Conservation (phyloP, 202 grass and related monocot genomes). For the Setaria italica region DNA sequence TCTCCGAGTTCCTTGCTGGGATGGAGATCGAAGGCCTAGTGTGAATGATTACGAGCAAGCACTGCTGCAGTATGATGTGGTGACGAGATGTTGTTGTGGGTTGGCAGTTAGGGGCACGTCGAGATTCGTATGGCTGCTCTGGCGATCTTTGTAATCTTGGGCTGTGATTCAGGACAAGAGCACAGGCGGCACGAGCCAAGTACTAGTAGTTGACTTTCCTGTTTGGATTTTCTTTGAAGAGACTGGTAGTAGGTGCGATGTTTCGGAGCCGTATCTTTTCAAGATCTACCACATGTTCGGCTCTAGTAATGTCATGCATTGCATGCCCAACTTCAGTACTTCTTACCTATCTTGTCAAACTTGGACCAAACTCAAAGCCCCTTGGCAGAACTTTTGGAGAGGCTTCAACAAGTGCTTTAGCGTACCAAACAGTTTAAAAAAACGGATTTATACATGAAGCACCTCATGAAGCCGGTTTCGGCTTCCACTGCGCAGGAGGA, state of each 20-base stretch:
- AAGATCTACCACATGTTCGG: constrained; percentile 21
- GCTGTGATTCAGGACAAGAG: constrained; percentile 13
- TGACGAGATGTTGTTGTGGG: constrained; percentile 40
- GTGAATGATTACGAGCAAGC: neutral
- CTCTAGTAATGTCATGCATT: neutral
- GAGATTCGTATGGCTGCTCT: constrained; percentile 37
- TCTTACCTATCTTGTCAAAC: neutral
- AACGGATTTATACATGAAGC: too few relatives aligned
- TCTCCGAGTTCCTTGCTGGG: constrained; percentile 23
- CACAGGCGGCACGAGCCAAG: neutral
- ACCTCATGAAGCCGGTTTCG: too few relatives aligned
- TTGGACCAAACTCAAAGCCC: neutral
- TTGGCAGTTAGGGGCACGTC: constrained; percentile 53
- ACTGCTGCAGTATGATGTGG: constrained; percentile 3
- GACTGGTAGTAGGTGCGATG: constrained; percentile 22
- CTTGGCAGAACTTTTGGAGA: too few relatives aligned
- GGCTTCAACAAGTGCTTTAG: too few relatives aligned
- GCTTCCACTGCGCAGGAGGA: too few relatives aligned
- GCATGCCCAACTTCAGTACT: neutral
- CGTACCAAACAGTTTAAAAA: too few relatives aligned
- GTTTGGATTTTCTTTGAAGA: neutral
- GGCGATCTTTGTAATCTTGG: constrained; percentile 25
- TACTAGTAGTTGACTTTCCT: constrained; percentile 49
- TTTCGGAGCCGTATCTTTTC: constrained; percentile 20
- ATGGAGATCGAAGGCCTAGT: constrained; percentile 18